Conservation (phyloP, 345 rosid genomes). For the Raphanus sativus region DNA sequence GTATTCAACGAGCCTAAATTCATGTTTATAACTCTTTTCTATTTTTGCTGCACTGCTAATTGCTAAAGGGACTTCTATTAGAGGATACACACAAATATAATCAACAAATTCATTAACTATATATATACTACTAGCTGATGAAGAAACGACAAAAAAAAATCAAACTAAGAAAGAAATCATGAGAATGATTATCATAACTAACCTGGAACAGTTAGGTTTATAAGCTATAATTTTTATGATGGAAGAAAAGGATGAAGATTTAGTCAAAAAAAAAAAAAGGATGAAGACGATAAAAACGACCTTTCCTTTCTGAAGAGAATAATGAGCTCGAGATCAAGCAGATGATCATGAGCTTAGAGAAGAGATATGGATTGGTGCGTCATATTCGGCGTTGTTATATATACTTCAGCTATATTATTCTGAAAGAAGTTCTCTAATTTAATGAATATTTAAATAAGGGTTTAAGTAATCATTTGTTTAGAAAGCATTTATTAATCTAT, state of each 20-base stretch:
- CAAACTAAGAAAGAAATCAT: conserved; percentile 10
- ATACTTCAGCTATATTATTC: conserved; percentile 42
- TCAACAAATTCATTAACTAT: neutral
- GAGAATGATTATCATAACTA: conserved; percentile 10
- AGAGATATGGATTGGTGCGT: conserved; percentile 40
- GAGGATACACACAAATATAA: neutral
- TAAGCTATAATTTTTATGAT: conserved; percentile 26
- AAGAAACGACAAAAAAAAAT: conserved; percentile 2
- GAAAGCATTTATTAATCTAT: conserved; percentile 10
- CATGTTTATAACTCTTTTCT: neutral
- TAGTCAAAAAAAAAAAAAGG: no score
- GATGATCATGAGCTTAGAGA: conserved; percentile 32
- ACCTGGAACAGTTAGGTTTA: conserved; percentile 29
- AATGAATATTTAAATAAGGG: conserved; percentile 15
- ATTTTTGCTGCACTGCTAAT: neutral
- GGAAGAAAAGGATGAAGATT: conserved; percentile 12
- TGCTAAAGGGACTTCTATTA: neutral
- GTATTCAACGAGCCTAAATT: neutral
- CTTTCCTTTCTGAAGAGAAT: conserved; percentile 8
- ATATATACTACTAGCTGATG: neutral
- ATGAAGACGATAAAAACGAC: neutral
- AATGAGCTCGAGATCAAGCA: conserved; percentile 30
- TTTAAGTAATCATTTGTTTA: conserved; percentile 35
- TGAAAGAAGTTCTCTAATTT: conserved; percentile 9
- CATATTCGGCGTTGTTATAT: conserved; percentile 52